These are phyloP conservation scores for Leccinum ochraceum DNA, from an alignment of 768 basidiomycete species.

Conservation along the genomic window DNA sequence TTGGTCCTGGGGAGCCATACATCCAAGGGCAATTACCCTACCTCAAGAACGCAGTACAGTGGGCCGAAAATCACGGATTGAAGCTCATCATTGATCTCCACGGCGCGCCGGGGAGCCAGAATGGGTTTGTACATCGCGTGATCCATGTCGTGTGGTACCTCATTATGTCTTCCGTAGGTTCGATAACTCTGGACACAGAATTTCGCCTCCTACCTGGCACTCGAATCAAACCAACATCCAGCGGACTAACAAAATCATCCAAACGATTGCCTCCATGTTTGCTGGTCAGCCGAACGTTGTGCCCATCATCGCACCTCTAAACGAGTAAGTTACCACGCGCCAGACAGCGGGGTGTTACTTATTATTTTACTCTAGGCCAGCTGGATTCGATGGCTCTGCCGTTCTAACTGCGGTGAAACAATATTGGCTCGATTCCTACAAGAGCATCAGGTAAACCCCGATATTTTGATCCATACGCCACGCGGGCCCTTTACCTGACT, in stretches of 20 bases:
- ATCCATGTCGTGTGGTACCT: constrained; percentile 2
- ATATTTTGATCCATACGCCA: neutral
- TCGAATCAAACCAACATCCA: constrained; percentile 61
- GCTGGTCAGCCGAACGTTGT: constrained; percentile 54
- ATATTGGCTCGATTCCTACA: constrained; percentile 76
- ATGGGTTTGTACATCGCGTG: constrained; percentile 50
- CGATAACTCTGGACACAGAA: constrained; percentile 77
- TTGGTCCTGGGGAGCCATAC: constrained; percentile 74
- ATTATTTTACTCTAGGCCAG: constrained; percentile 51
- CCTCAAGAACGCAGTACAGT: constrained; percentile 62
- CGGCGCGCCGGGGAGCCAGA: constrained; percentile 83
- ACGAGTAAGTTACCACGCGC: constrained; percentile 55
- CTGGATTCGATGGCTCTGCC: constrained; percentile 59
- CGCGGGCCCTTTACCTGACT: constrained; percentile 4
- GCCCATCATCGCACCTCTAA: constrained; percentile 70
- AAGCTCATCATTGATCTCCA: constrained; percentile 84
- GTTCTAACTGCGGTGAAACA: constrained; percentile 53
- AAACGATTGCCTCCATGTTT: constrained; percentile 61
- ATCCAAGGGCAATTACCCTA: constrained; percentile 76
- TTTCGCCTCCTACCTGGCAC: constrained; percentile 68
- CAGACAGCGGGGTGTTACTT: constrained; percentile 2
- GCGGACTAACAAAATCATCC: constrained; percentile 67
- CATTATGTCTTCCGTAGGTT: constrained; percentile 45
- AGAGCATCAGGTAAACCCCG: constrained; percentile 58
- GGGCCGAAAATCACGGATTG: constrained; percentile 69